Base-by-base conservation (phyloP, 768 basidiomycete genomes). In the Boletus pseudopeckii region DNA sequence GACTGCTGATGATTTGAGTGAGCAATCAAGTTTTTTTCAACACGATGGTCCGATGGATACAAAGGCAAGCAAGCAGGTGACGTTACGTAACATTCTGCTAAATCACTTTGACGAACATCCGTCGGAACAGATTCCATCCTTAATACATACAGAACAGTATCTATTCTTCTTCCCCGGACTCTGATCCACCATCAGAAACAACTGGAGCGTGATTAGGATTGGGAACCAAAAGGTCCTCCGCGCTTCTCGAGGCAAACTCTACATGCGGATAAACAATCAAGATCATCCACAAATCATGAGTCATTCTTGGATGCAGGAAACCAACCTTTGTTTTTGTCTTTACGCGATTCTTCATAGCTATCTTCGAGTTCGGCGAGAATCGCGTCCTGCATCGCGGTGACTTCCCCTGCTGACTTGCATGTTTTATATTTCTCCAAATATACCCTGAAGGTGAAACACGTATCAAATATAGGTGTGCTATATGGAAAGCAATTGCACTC, bases 341-440 rank as follows among this genome's bases (percentile, higher is more conserved):
- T 72, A 50, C 88, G 72, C 1, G 84, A 82, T 53, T 81, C 78
- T 32, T 75, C 71, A 67, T 85, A 91, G 49, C 72, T 79, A 18
- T 71, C 71, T 67, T 90, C 82, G 17, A 89, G 77, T 58, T 93
- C 85, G 4, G 78, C 71, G 47, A 93, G 83, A 47, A 92, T 84
- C 28, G 69, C 71, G 24, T 88, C 81, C 66, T 94, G 90, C 71
- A 78, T 79, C 7, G 66, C 72, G 2, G 64, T 64, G 20, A 93
- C 74, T 33, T 87, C 85, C 10, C 74, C 79, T 0, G 86, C 75
- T 0, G 80, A 80, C 2, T 65, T 71, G 64, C 95, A 98, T 34
- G 77, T 84, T 56, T 80, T 77, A 66, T 99, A 99, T 44, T 77
- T 79, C 52, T 88, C 81, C 49, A 99, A 73, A 54, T 87, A 84